Evolutionary conservation across 768 basidiomycete species (phyloP).

Genomic region (Pholiota molesta): DNA sequence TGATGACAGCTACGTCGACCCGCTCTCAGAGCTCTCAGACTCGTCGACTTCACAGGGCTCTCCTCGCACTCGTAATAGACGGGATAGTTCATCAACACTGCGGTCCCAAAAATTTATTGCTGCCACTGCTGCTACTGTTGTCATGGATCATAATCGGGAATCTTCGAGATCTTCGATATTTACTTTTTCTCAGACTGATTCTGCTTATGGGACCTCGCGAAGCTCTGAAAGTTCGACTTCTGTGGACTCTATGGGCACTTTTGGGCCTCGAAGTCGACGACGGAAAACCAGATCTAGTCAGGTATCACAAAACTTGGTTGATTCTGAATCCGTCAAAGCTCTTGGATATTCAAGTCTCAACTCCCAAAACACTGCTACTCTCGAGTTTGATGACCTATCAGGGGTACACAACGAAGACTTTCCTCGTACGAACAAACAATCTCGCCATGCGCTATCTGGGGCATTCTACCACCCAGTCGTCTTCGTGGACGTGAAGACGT

Average conservation of each 20-base stretch:
- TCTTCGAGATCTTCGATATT: background rate
- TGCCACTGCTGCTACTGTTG: background rate
- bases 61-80: background rate
- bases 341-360: background rate
- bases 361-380: background rate
- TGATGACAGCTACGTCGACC: conserved; percentile 29
- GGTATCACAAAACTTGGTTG: background rate
- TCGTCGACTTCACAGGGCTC: conserved; percentile 5
- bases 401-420: background rate
- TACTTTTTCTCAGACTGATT: background rate
- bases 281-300: background rate
- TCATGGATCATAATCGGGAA: background rate
- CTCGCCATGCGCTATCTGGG: background rate
- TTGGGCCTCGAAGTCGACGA: conserved; percentile 15
- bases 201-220: conserved; percentile 4
- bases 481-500: background rate
- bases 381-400: background rate
- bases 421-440: background rate
- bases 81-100: background rate
- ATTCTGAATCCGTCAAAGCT: background rate
- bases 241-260: conserved; percentile 23
- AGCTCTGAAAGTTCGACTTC: conserved; percentile 21
- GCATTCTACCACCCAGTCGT: conserved; percentile 11
- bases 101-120: background rate
- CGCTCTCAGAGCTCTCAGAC: background rate